These are phyloP conservation scores for Nakazawaea laoshanensis DNA, from an alignment of 805 yeast species.

Conservation along the genomic window DNA sequence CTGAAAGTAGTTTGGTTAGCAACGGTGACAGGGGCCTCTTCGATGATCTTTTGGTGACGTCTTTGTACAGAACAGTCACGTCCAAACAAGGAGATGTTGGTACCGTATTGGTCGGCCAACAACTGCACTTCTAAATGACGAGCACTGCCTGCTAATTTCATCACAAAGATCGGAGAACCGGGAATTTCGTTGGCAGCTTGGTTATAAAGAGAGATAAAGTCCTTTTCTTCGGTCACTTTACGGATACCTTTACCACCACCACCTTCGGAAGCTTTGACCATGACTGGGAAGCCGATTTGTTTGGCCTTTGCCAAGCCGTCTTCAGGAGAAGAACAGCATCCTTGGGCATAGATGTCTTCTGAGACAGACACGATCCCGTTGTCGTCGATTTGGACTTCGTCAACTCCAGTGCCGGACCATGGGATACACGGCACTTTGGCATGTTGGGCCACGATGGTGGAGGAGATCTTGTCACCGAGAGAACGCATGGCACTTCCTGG, in stretches of 20 bases:
- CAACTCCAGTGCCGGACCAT: constrained; percentile 99
- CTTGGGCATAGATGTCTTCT: constrained; percentile 75
- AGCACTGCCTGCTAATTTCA: constrained; percentile 96
- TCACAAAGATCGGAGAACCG: constrained; percentile 96
- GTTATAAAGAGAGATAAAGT: constrained; percentile 67
- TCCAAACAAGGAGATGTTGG: constrained; percentile 93
- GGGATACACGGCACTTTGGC: constrained; percentile 98
- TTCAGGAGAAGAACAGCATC: constrained; percentile 80
- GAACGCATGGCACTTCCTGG: constrained; percentile 99
- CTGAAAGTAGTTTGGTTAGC: constrained; percentile 82
- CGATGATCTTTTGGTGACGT: constrained; percentile 98
- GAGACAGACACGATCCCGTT: constrained; percentile 84
- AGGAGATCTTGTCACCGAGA: constrained; percentile 96
- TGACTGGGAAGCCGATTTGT: constrained; percentile 92
- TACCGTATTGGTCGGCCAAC: constrained; percentile 97
- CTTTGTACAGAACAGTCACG: constrained; percentile 99
- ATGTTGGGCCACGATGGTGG: constrained; percentile 98
- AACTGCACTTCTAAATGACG: constrained; percentile 98
- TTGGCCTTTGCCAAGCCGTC: constrained; percentile 85
- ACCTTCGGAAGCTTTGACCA: constrained; percentile 99
- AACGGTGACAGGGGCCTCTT: constrained; percentile 97
- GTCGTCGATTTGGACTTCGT: constrained; percentile 62
- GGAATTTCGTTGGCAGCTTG: constrained; percentile 98
- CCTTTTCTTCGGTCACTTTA: constrained; percentile 80
- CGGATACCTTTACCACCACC: constrained; percentile 99